These are phyloP conservation scores for Sporothrix luriei DNA, from an alignment of 2,329 filamentous ascomycete species.

Conservation along the genomic window DNA sequence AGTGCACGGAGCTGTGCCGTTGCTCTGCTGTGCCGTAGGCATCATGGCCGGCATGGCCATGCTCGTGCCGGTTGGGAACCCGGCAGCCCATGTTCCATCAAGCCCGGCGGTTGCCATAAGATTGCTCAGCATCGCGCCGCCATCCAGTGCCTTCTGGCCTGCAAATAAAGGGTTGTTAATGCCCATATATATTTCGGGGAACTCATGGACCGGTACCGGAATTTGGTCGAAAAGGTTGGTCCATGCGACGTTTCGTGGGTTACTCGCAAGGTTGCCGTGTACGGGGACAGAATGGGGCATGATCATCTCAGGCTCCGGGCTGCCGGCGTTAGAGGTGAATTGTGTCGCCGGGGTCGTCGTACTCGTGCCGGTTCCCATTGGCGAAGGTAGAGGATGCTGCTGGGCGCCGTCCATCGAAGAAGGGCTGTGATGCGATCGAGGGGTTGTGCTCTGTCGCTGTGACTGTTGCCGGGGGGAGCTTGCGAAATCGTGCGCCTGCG, in stretches of 20 bases:
- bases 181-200: slow-evolving; percentile 35
- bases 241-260: slow-evolving; percentile 26
- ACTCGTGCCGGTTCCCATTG: slow-evolving; percentile 12
- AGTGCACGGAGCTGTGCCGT: not conserved
- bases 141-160: slow-evolving; percentile 26
- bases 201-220: not conserved
- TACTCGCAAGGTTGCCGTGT: not conserved
- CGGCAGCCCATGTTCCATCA: slow-evolving; percentile 16
- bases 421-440: slow-evolving; percentile 9
- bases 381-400: slow-evolving; percentile 28
- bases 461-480: not conserved
- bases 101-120: slow-evolving; percentile 24
- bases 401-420: slow-evolving; percentile 8
- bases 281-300: not conserved
- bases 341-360: slow-evolving; percentile 21
- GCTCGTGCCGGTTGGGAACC: not conserved
- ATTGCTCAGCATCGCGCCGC: slow-evolving; percentile 21
- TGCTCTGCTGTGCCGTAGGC: not conserved
- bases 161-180: slow-evolving; percentile 39
- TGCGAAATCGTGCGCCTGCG: not conserved
- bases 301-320: slow-evolving; percentile 16
- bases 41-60: slow-evolving; percentile 21
- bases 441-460: slow-evolving; percentile 7
- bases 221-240: slow-evolving; percentile 31
- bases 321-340: slow-evolving; percentile 23